Evolutionary conservation across 257 asterid species (phyloP), one percentile per base, ranked within the genome.

Genomic region (Nyctanthes arbortristis): DNA sequence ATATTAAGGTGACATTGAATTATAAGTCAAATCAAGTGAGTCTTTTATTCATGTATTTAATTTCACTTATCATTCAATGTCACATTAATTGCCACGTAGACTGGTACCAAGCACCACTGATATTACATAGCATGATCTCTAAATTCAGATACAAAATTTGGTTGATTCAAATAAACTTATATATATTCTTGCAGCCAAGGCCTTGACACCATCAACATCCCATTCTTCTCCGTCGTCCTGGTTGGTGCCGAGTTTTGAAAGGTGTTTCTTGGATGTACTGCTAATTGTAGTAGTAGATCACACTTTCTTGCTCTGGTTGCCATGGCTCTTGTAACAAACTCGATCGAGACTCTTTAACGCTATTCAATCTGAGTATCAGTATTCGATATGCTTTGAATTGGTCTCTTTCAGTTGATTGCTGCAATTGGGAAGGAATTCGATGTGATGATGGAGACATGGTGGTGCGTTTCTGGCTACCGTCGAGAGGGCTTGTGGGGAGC

Each of bases 401-500:
- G 99, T 71, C 76, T 6, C 36, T 45, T 45, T 59, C 88, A 2
- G 27, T 22, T 12, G 96, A 93, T 63, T 93, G 97, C 79, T 93
- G 99, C 77, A 25, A 4, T 30, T 89, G 99, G 97, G 96, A 93
- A 65, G 96, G 99, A 7, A 68, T 93, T 4, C 62, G 47, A 8
- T 93, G 99, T 75, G 97, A 93, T 39, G 73, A 36, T 12, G 66
- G 34, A 4, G 93, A 82, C 18, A 75, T 90, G 32, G 96, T 93
- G 5, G 77, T 63, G 66, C 9, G 66, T 37, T 80, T 93, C 3
- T 78, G 59, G 68, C 49, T 78, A 0, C 77, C 79, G 1, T 74
- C 68, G n/a, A 52, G 69, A 13, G 55, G 68, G 22, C 77, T 78
- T 18, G 5, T n/a, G 1, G 84, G 81, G 8, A 43, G 2, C 9